These are phyloP conservation scores for Gyrodon lividus DNA, from an alignment of 768 basidiomycete genomes.

Conservation along the genomic window DNA sequence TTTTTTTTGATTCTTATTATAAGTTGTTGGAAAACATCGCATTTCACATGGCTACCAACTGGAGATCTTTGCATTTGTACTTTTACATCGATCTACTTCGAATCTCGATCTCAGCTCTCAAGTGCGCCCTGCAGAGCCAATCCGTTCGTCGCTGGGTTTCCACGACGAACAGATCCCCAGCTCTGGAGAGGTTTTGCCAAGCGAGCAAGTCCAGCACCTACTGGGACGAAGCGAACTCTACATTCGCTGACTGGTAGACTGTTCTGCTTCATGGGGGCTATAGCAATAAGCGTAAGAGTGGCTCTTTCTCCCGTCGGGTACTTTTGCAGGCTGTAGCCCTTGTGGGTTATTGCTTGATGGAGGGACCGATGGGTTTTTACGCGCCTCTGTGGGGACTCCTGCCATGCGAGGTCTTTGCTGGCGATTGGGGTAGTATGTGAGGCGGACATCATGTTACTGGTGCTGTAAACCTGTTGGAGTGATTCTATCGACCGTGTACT, in stretches of 20 bases:
- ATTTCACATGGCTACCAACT: neutral
- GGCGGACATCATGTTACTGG: conserved; percentile 57
- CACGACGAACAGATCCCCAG: conserved; percentile 1
- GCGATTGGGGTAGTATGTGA: conserved; percentile 79
- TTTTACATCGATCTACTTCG: neutral
- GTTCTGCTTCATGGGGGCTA: conserved; percentile 14
- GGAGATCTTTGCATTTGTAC: too few relatives aligned
- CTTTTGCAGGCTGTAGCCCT: neutral
- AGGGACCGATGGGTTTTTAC: conserved; percentile 24
- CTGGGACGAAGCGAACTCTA: conserved; percentile 18
- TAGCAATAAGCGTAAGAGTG: conserved; percentile 46
- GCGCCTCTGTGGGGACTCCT: conserved; percentile 81
- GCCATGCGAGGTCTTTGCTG: conserved; percentile 76
- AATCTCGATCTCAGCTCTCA: neutral
- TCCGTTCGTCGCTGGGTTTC: neutral
- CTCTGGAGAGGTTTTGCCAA: conserved; percentile 11
- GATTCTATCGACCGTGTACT: too few relatives aligned
- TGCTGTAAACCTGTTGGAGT: too few relatives aligned
- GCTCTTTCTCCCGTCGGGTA: conserved; percentile 27
- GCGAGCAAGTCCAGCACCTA: neutral
- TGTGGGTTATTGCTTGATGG: neutral
- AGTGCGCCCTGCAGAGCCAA: conserved; percentile 10
- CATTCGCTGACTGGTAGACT: conserved; percentile 8
- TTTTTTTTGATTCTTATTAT: conserved; percentile 1
- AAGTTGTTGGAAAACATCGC: neutral